Base-by-base conservation (phyloP, 1,139 yeast genomes). In the Suhomyces wounanorum region DNA sequence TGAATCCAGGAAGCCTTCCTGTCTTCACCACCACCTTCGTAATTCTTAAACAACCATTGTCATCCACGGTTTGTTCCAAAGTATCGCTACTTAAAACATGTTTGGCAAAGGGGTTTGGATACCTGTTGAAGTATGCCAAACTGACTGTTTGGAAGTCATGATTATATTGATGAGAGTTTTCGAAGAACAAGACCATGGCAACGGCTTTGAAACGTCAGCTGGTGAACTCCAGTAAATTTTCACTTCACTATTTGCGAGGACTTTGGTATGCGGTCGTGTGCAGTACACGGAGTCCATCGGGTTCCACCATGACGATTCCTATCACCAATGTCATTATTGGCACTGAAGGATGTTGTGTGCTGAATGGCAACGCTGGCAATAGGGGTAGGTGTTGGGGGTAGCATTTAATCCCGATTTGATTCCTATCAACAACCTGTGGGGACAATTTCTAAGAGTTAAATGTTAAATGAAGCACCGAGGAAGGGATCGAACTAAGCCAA, bases 81-180 rank as follows among this genome's bases (percentile, higher is more conserved):
- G 96, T 89, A 65, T 94, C 99, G 39, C 85, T 85, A 13, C 96
- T 86, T 44, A 86, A 73, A 13, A 94, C 97, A 70, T 94, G 97
- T n/a, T 83, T 73, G 38, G 97, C 87, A 64, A 79, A 91, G 3
- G 99, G 99, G 63, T 90, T 90, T 2, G 97, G 97, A 63, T 89
- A 90, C 59, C 95, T 75, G 69, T 89, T 89, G 67, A 89, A 84
- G 65, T 86, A 87, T 1, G 96, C 96, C 48, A 85, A 73, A 5
- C 92, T 78, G 21, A 88, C 90, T 1, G 94, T 87, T 47, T 77
- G 78, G 63, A 91, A 91, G 60, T 85, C 85, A 65, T 84, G 83
- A 49, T 79, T 70, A 65, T 76, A 88, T 25, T 72, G 66, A 63
- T 84, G 87, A 16, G 75, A 64, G 55, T 76, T 82, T 58, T 80